Evolutionary conservation across 2,329 filamentous ascomycete genomes (phyloP), one percentile per base, ranked within the genome.

Genomic region (Aspergillus bombycis): DNA sequence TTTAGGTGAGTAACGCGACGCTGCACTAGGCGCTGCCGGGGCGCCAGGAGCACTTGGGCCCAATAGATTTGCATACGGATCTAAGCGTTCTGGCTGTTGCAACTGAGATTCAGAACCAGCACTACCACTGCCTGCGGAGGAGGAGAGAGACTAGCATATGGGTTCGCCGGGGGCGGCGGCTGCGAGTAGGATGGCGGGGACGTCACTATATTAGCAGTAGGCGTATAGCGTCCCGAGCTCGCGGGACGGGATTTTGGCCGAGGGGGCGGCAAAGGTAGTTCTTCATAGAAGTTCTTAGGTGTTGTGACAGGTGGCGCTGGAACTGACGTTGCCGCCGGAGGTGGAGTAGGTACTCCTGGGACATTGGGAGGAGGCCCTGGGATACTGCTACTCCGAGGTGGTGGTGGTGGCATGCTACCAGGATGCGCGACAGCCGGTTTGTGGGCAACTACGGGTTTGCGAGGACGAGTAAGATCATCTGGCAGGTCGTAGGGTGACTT

Each of bases 401-500:
- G 85, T 5, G 84, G 80, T 16, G 84, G 80, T 16, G 84, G 82
- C 21, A 79, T 75, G 16, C 72, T 75, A 30, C 79, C 77, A 38
- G 83, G 79, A 41, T 79, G 73, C 56, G 79, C 74, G 62, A 81
- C 80, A 7, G 82, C 80, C 50, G 85, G 78, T 59, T 86, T 86
- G 63, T 87, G 86, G 71, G 85, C 83, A 71, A 85, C 88, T 7
- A 82, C 77, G 58, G 89, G 83, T 81, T 91, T 89, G 76, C 88
- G 84, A 72, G 90, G 79, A 30, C 78, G 76, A 30, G 84, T 86
- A 34, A 99, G 86, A 60, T 97, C 94, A 79, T 95, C 92, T 4
- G 95, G 95, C 23, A 99, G 83, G 79, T 99, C 96, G 72, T 97
- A 99, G 0, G 95, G 95, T 23, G 94, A 98, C 56, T 90, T 86